A percentile compares a stretch with the other conserved stretches of the same genome.
phyloP scores from a whole-genome alignment of 768 basidiomycete genomes.

The Rhizopogon salebrosus region DNA sequence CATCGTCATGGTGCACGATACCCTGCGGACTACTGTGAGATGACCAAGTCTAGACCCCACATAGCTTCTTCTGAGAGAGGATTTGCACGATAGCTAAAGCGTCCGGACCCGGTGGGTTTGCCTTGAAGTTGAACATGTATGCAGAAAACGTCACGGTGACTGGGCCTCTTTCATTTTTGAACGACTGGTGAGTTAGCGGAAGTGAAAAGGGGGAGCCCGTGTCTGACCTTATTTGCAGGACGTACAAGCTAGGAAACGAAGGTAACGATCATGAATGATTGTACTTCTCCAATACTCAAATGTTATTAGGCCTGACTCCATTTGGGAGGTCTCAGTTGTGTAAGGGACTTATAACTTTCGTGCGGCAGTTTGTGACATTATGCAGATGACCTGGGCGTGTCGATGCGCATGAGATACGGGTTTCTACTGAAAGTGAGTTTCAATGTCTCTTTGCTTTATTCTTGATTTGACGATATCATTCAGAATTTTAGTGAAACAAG shows the following conservation, averaged over 20 bases:
- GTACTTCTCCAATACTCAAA: not conserved
- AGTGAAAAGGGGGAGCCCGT: not conserved
- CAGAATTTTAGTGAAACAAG: slow-evolving; percentile 35
- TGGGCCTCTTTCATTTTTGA: slow-evolving; percentile 65
- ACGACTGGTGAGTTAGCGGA: slow-evolving; percentile 54
- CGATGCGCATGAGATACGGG: slow-evolving; percentile 38
- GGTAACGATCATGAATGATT: slow-evolving; percentile 32
- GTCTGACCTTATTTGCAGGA: slow-evolving; percentile 37
- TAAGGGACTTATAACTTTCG: slow-evolving; percentile 25
- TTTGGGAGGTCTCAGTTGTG: slow-evolving; percentile 82
- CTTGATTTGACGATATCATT: slow-evolving; percentile 15
- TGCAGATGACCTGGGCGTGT: slow-evolving; percentile 36
- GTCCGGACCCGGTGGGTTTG: slow-evolving; percentile 45
- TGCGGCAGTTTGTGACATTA: not conserved
- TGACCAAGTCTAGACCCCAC: slow-evolving; percentile 5
- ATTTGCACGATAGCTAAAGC: slow-evolving; percentile 11
- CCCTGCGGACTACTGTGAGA: slow-evolving; percentile 27
- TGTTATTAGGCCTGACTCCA: slow-evolving; percentile 58
- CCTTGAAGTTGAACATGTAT: slow-evolving; percentile 41
- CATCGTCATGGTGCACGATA: slow-evolving; percentile 73
- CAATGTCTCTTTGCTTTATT: slow-evolving; percentile 9
- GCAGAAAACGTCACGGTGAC: slow-evolving; percentile 51
- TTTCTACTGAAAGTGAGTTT: slow-evolving; percentile 31
- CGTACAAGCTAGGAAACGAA: slow-evolving; percentile 82
- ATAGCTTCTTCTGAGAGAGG: slow-evolving; percentile 14